A percentile compares a stretch with the other conserved stretches of the same genome.
These are phyloP conservation scores for Aaosphaeria pasadenensis DNA, from an alignment of 2,329 filamentous ascomycete genomes.

Conservation along the genomic window DNA sequence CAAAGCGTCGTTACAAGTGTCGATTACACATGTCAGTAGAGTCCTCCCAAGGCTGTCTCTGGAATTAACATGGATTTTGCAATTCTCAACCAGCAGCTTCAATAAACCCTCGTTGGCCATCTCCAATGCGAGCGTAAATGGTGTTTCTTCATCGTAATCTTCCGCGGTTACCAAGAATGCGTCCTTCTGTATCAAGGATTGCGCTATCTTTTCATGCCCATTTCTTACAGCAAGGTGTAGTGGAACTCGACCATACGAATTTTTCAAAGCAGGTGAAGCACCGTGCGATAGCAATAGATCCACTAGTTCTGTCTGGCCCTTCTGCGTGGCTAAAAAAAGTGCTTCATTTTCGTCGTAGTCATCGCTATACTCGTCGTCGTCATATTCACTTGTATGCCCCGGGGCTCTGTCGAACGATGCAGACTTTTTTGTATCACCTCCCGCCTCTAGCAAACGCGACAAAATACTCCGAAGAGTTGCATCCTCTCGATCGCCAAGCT, in stretches of 20 bases:
- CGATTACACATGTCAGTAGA: background rate
- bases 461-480: constrained; percentile 1
- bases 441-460: constrained; percentile 4
- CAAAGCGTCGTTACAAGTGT: background rate
- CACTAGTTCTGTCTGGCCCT: background rate
- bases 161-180: background rate
- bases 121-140: too few species aligned
- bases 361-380: background rate
- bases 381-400: background rate
- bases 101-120: background rate
- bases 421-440: constrained; percentile 2
- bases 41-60: background rate
- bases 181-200: background rate
- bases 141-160: too few species aligned
- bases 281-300: background rate
- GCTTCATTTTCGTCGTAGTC: background rate
- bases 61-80: background rate
- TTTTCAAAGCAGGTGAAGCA: background rate
- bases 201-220: background rate
- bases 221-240: background rate
- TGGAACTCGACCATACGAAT: background rate
- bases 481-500: background rate
- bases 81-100: background rate
- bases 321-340: background rate
- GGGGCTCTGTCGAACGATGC: background rate